A percentile compares a stretch with the other conserved stretches of the same genome.
Evolutionary conservation across 2,329 filamentous ascomycete species (phyloP).

Genomic region (Domatiomyces globalis): DNA sequence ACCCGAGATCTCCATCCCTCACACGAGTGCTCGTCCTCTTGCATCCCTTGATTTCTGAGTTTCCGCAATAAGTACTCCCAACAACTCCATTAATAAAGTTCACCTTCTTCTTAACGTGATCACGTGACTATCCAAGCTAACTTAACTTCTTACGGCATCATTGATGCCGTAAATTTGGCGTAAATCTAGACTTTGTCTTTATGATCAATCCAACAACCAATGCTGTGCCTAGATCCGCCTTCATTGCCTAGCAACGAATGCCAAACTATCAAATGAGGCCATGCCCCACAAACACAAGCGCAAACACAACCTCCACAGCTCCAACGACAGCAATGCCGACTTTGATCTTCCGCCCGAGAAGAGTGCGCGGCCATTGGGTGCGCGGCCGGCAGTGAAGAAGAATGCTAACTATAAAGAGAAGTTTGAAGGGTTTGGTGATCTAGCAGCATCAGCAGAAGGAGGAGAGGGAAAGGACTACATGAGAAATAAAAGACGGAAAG

Average conservation of each 20-base stretch:
- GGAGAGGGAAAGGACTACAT: constrained; percentile 16
- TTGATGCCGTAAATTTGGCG: no score
- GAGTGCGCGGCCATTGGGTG: background rate
- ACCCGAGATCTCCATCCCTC: no score
- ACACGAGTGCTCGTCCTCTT: no score
- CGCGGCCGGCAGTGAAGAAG: background rate
- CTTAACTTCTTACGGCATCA: no score
- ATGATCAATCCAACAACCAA: no score
- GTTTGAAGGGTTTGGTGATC: background rate
- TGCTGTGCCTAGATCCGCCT: no score
- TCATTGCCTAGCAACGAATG: constrained; percentile 1
- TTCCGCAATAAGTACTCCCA: no score
- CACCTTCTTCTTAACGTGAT: no score
- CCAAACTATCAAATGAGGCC: constrained; percentile 1
- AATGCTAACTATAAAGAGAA: background rate
- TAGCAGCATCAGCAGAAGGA: constrained; percentile 20
- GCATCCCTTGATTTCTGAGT: no score
- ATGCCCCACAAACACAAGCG: constrained; percentile 88
- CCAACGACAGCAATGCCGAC: constrained; percentile 26
- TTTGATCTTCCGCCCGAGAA: constrained; percentile 16
- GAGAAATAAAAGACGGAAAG: background rate
- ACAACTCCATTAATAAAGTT: no score
- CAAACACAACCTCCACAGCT: constrained; percentile 16
- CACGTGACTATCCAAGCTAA: no score
- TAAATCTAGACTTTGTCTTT: no score